Evolutionary conservation across 495 filamentous ascomycete genomes (phyloP), one percentile per base, ranked within the genome.

Genomic region (Hypoxylon fuscum): DNA sequence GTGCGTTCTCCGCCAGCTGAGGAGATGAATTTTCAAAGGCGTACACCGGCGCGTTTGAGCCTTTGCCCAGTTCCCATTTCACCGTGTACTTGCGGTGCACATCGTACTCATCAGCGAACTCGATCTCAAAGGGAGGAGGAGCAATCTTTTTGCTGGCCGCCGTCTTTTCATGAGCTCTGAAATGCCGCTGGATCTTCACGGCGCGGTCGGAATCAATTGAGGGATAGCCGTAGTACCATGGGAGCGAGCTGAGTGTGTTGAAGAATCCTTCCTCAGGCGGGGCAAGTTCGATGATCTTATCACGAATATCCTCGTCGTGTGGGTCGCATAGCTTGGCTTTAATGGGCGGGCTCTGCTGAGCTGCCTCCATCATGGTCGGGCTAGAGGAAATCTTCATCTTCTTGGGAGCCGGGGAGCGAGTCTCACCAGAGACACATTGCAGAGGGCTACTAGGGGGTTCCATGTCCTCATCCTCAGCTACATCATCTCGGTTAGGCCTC

Each of bases 11-110:
- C 10, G 71, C 68, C 17, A 69, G 64, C 34, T 81, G 77, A 2
- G 79, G 76, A 8, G 70, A 69, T 1, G 79, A 80, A 65, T 89
- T 93, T 68, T 96, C 89, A 9, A 90, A 87, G 1, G 98, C 82
- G 72, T 97, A 98, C 5, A 98, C 96, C 0, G 95, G 93, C 5
- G 93, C 95, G 74, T 92, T 98, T 2, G 96, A 94, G 20, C 95
- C 95, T 15, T 91, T 88, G 7, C 95, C 95, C 6, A 98, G 86
- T 68, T 97, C 92, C n/a, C 88, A 85, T 60, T 88, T 89, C 54
- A 98, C 75, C 7, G 88, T 87, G 74, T 96, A 98, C 3, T 79
- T 74, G 5, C n/a, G n/a, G n/a, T n/a, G n/a, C n/a, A n/a, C n/a
- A n/a, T 91, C 89, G 10, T 80, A 82, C 34, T 79, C 81, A n/a